phyloP scores from a whole-genome alignment of 495 filamentous ascomycete species.

The Penicillium steckii region DNA sequence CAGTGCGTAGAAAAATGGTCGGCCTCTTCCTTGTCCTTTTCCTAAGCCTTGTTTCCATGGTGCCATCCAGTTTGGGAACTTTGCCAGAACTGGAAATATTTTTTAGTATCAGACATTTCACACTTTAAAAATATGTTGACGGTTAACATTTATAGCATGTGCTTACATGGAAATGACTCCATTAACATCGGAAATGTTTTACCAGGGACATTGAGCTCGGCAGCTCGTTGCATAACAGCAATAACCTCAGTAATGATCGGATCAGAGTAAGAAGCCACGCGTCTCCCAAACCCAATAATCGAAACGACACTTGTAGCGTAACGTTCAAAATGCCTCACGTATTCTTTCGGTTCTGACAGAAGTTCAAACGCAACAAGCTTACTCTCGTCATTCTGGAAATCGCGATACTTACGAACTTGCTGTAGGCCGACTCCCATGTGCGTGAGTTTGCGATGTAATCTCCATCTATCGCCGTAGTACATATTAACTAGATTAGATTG shows the following conservation, averaged over 20 bases:
- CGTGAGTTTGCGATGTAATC: constrained; percentile 60
- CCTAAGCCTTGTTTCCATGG: constrained; percentile 41
- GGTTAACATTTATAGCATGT: background rate
- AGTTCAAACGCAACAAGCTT: constrained; percentile 39
- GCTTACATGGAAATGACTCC: constrained; percentile 53
- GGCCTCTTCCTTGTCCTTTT: constrained; percentile 25
- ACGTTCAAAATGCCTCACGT: constrained; percentile 40
- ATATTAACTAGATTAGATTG: constrained; percentile 60
- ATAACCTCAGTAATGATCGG: constrained; percentile 49
- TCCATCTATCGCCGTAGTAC: constrained; percentile 59
- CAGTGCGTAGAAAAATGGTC: constrained; percentile 40
- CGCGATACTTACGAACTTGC: constrained; percentile 56
- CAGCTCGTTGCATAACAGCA: constrained; percentile 35
- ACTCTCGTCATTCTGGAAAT: constrained; percentile 58
- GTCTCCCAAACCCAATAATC: constrained; percentile 41
- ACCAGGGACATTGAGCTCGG: constrained; percentile 46
- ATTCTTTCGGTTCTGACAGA: constrained; percentile 32
- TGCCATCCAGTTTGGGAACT: constrained; percentile 32
- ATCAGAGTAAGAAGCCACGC: constrained; percentile 33
- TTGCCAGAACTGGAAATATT: constrained; percentile 35
- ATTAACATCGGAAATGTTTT: constrained; percentile 61
- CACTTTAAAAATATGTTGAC: background rate
- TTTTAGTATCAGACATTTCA: background rate
- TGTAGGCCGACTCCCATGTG: constrained; percentile 61
- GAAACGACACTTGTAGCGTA: constrained; percentile 46